Base-by-base conservation (phyloP, 2,329 filamentous ascomycete genomes). In the Diaporthe humulicola region DNA sequence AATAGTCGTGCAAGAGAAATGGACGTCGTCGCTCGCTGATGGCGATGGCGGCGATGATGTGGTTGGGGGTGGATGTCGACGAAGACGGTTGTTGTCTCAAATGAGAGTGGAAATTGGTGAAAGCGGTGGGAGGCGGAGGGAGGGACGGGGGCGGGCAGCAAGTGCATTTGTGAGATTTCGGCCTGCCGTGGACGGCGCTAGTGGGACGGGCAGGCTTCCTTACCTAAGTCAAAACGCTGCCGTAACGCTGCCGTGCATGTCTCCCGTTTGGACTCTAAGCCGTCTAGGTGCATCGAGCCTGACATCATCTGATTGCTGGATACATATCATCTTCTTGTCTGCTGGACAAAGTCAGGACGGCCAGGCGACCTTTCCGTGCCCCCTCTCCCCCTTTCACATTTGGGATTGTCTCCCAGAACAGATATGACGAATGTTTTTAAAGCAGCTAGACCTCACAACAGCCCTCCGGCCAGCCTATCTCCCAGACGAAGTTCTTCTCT, bases 361-460 rank as follows among this genome's bases (percentile, higher is more conserved):
- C 45, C 64, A 67, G 64, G 45, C 33, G 54, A 33, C 48, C 64
- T 17, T 30, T 64, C 40, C 28, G 48, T 52, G 52, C 36, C 42
- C 42, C 58, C 50, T 22, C 28, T 30, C 75, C 19, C 52, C n/a
- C 66, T 33, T 56, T 57, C 42, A 74, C 56, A 48, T 56, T 75
- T 74, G 79, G 79, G 78, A 81, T 76, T 75, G 67, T 76, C 74
- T 79, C 77, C 78, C 79, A 78, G 74, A 76, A 78, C 79, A 79
- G 86, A 86, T 83, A 88, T 90, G 87, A 93, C 95, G 94, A 89
- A 98, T 98, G 96, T 98, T 98, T 91, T 90, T 98, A 89, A 96
- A 97, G 89, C 92, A 94, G 80, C 90, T 98, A 84, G 96, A 99
- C 86, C 91, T 99, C 81, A 99, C 97, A 74, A 98, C 96, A 87